Evolutionary conservation across 2,329 filamentous ascomycete species (phyloP).

Genomic region (Botrytis fragariae): DNA sequence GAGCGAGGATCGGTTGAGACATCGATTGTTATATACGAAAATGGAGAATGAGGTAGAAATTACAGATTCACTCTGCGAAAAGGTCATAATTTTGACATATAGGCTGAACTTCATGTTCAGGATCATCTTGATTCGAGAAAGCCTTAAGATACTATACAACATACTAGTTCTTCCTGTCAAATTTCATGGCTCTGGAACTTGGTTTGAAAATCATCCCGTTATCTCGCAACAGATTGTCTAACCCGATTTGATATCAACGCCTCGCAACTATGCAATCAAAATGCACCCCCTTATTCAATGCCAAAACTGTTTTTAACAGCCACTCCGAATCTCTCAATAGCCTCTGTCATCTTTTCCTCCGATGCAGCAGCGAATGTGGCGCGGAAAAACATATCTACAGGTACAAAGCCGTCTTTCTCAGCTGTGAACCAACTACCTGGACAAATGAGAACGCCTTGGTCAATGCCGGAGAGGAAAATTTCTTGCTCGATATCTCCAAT

Average conservation of each 20-base stretch:
- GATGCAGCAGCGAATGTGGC: constrained; percentile 84
- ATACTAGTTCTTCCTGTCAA: background rate
- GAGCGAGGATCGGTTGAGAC: background rate
- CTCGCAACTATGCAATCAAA: constrained; percentile 5
- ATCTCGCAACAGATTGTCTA: constrained; percentile 13
- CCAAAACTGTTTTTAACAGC: constrained; percentile 65
- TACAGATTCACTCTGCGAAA: background rate
- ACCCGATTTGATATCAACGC: constrained; percentile 7
- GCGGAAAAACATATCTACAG: constrained; percentile 69
- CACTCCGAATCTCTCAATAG: constrained; percentile 71
- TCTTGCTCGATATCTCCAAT: constrained; percentile 75
- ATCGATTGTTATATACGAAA: background rate
- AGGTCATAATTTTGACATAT: background rate
- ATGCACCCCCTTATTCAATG: background rate
- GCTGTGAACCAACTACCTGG: constrained; percentile 90
- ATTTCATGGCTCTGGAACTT: background rate
- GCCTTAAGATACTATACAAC: background rate
- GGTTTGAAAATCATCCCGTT: background rate
- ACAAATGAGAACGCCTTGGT: constrained; percentile 75
- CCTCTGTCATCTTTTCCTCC: constrained; percentile 65
- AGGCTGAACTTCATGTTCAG: background rate
- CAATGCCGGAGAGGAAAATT: constrained; percentile 76
- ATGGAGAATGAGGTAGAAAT: background rate
- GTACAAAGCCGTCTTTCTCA: constrained; percentile 55
- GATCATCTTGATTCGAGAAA: background rate